phyloP scores from a whole-genome alignment of 2,329 filamentous ascomycete genomes.

The Alternaria triticimaculans region DNA sequence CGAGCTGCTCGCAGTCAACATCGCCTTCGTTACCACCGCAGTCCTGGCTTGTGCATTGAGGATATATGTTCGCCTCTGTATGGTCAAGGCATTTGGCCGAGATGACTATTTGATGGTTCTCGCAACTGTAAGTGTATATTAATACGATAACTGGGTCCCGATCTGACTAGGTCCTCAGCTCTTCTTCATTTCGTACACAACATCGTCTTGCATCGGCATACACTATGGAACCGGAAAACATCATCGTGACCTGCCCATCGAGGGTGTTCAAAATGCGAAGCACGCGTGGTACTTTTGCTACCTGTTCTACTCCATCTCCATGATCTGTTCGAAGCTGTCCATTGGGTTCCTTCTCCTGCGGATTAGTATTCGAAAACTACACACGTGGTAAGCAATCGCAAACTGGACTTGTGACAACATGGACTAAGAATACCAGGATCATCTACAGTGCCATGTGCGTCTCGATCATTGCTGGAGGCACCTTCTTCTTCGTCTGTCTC shows the following conservation, averaged over 20 bases:
- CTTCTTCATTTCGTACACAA: conserved; percentile 32
- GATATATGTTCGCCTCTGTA: conserved; percentile 38
- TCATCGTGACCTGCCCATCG: conserved; percentile 26
- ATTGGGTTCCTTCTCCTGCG: conserved; percentile 44
- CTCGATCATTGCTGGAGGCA: conserved; percentile 44
- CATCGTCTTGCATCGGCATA: conserved; percentile 36
- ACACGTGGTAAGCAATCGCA: conserved; percentile 23
- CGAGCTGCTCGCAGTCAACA: conserved; percentile 39
- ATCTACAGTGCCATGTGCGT: conserved; percentile 49
- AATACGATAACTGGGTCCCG: not conserved
- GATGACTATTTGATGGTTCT: conserved; percentile 47
- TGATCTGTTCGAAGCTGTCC: conserved; percentile 44
- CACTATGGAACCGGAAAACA: conserved; percentile 42
- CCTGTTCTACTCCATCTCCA: conserved; percentile 40
- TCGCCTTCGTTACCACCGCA: conserved; percentile 35
- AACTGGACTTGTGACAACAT: too few relatives aligned
- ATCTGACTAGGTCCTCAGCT: conserved; percentile 20
- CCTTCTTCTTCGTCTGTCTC: conserved; percentile 56
- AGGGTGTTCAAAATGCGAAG: conserved; percentile 31
- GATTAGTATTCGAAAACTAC: conserved; percentile 37
- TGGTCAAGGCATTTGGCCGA: conserved; percentile 45
- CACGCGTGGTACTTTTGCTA: conserved; percentile 46
- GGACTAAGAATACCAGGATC: conserved; percentile 23
- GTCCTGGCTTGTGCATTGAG: conserved; percentile 35
- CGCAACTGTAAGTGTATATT: conserved; percentile 32